Evolutionary conservation across 2,329 filamentous ascomycete species (phyloP).

Genomic region (Phaeosphaeria sp.): DNA sequence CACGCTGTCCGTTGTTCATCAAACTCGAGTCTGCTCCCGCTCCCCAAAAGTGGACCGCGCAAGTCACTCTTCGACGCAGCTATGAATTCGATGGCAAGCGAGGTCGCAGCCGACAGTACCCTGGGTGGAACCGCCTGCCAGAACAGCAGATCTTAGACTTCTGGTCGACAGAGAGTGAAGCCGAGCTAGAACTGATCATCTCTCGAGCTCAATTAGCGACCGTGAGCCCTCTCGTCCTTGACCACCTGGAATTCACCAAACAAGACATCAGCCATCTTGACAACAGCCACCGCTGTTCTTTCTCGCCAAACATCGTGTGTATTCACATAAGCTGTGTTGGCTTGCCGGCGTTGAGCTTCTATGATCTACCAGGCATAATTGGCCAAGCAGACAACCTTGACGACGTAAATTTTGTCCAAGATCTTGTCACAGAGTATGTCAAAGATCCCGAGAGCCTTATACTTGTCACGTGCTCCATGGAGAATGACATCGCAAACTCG

Average conservation of each 20-base stretch:
- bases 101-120: constrained; percentile 55
- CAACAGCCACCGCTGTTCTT: constrained; percentile 62
- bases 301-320: constrained; percentile 81
- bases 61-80: constrained; percentile 69
- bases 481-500: constrained; percentile 77
- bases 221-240: constrained; percentile 69
- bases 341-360: constrained; percentile 79
- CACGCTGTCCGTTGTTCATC: constrained; percentile 81
- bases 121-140: constrained; percentile 65
- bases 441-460: constrained; percentile 73
- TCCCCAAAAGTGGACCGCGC: constrained; percentile 66
- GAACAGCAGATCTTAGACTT: constrained; percentile 61
- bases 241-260: constrained; percentile 51
- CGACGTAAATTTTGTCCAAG: constrained; percentile 70
- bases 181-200: constrained; percentile 70
- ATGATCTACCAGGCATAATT: constrained; percentile 85
- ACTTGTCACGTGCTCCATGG: constrained; percentile 78
- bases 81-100: constrained; percentile 60
- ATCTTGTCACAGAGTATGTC: constrained; percentile 74
- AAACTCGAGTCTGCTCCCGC: constrained; percentile 66
- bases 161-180: constrained; percentile 65
- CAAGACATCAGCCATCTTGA: constrained; percentile 4
- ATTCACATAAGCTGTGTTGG: constrained; percentile 76
- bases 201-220: constrained; percentile 79
- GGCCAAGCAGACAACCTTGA: constrained; percentile 64